Evolutionary conservation across 441 rosid species (phyloP).

Genomic region (Euphorbia celastroides): DNA sequence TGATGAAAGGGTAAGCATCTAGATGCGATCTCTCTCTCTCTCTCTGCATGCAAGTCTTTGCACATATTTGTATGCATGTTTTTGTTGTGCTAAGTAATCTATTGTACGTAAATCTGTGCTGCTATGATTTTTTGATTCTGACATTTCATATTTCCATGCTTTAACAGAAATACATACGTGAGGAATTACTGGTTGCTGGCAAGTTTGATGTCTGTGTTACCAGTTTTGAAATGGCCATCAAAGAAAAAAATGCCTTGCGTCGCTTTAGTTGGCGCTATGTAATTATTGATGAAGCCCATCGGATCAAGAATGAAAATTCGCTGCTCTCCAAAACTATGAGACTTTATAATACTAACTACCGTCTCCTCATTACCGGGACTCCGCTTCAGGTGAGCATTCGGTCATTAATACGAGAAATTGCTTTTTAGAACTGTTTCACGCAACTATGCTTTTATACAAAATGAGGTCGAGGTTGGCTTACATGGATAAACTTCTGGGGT

Average conservation of each 20-base stretch:
- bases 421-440: background rate
- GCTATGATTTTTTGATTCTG: background rate
- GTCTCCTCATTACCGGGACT: slow-evolving; percentile 96
- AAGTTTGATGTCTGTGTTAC: slow-evolving; percentile 99
- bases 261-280: slow-evolving; percentile 99
- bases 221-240: slow-evolving; percentile 99
- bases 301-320: slow-evolving; percentile 96
- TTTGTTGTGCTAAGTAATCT: background rate
- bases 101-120: background rate
- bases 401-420: background rate
- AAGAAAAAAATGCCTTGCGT: slow-evolving; percentile 85
- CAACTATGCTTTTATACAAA: background rate
- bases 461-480: background rate
- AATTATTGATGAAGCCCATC: slow-evolving; percentile 97
- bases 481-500: background rate
- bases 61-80: background rate
- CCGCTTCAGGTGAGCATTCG: slow-evolving; percentile 83
- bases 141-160: slow-evolving; percentile 9
- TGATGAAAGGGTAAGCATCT: slow-evolving; percentile 80
- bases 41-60: background rate
- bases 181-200: slow-evolving; percentile 86
- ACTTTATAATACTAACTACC: slow-evolving; percentile 83
- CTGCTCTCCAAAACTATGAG: slow-evolving; percentile 99
- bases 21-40: slow-evolving; percentile 7
- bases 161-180: slow-evolving; percentile 85